A percentile compares a stretch with the other conserved stretches of the same genome.
These are phyloP conservation scores for Penicilliopsis zonata DNA, from an alignment of 495 filamentous ascomycete species.

Conservation along the genomic window DNA sequence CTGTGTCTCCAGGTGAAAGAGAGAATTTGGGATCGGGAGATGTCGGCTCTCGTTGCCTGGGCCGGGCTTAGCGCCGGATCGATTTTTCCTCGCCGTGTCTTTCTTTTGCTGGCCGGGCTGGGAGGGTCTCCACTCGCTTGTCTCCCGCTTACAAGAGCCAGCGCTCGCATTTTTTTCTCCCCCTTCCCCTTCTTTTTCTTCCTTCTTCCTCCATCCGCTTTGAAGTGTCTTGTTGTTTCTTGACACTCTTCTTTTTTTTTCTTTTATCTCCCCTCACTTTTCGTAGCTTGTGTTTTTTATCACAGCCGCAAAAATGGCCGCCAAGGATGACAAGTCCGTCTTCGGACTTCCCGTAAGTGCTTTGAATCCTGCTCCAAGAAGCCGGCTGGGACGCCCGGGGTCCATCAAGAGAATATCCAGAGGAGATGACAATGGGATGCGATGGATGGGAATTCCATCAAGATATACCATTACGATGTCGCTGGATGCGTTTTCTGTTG, in stretches of 20 bases:
- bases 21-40: slow-evolving; percentile 31
- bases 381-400: too few relatives aligned
- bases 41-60: slow-evolving; percentile 23
- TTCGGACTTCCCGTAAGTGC: slow-evolving; percentile 70
- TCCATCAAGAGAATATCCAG: too few relatives aligned
- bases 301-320: slow-evolving; percentile 39
- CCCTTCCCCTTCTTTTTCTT: slow-evolving; percentile 20
- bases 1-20: too few relatives aligned
- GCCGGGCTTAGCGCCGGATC: slow-evolving; percentile 16
- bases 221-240: slow-evolving; percentile 25
- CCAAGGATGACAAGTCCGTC: slow-evolving; percentile 55
- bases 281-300: slow-evolving; percentile 8
- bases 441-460: background rate
- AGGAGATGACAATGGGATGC: too few relatives aligned
- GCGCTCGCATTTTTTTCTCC: slow-evolving; percentile 27
- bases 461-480: background rate
- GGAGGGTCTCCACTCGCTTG: slow-evolving; percentile 28
- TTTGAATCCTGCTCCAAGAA: too few relatives aligned
- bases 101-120: slow-evolving; percentile 7
- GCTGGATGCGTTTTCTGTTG: background rate
- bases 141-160: slow-evolving; percentile 32
- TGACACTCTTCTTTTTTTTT: slow-evolving; percentile 30
- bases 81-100: slow-evolving; percentile 8
- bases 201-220: slow-evolving; percentile 21
- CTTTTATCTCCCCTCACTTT: slow-evolving; percentile 19